These are phyloP conservation scores for Andrographis paniculata DNA, from an alignment of 305 asterid genomes.

Conservation along the genomic window DNA sequence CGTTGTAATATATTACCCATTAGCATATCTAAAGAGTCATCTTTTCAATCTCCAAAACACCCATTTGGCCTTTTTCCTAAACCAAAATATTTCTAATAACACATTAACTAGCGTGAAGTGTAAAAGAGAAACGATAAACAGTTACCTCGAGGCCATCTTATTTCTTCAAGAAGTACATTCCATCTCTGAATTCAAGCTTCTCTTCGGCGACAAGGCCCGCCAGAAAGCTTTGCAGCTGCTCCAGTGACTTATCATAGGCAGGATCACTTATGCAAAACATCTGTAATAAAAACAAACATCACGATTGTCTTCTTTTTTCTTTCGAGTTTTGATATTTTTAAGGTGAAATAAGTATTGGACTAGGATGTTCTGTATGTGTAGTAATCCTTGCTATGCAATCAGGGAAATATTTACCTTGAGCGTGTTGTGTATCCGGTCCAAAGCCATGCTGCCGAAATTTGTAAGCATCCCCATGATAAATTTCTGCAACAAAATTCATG, in stretches of 20 bases:
- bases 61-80: no score
- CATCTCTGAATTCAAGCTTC: conserved; percentile 74
- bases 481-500: conserved; percentile 46
- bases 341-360: no score
- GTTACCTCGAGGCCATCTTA: conserved; percentile 19
- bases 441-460: conserved; percentile 90
- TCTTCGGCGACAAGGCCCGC: conserved; percentile 86
- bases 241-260: conserved; percentile 84
- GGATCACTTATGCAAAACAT: conserved; percentile 96
- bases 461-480: conserved; percentile 91
- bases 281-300: conserved; percentile 27
- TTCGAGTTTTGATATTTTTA: no score
- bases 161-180: conserved; percentile 65
- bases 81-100: no score
- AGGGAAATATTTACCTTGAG: conserved; percentile 55
- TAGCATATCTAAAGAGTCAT: no score
- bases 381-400: not conserved
- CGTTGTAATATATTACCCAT: no score
- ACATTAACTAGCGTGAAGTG: no score
- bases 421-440: conserved; percentile 92
- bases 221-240: conserved; percentile 84
- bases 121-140: no score
- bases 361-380: no score
- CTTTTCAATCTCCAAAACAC: no score
- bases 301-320: no score